Conservation (phyloP, 768 basidiomycete genomes). For the Naganishia onofrii region DNA sequence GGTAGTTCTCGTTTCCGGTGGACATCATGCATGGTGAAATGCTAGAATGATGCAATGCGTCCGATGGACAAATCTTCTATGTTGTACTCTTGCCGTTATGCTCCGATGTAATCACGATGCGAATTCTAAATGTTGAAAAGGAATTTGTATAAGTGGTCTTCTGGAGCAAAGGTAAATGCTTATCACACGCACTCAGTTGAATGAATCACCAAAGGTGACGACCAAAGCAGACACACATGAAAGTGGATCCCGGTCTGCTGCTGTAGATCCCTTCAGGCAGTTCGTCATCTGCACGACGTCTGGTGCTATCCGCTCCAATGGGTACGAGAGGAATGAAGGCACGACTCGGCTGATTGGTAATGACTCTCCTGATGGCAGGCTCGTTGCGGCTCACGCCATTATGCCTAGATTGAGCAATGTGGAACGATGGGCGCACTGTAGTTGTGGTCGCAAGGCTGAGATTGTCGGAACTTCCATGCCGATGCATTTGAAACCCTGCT, state of each 20-base stretch:
- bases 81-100: not conserved
- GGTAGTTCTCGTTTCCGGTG: constrained; percentile 32
- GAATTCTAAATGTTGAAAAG: not conserved
- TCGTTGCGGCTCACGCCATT: not conserved
- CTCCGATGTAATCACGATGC: not conserved
- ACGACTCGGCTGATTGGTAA: not conserved
- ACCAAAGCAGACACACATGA: constrained; percentile 15
- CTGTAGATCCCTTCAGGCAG: constrained; percentile 6
- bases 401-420: not conserved
- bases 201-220: constrained; percentile 4
- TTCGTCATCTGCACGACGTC: not conserved
- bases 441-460: constrained; percentile 19
- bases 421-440: constrained; percentile 8
- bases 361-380: not conserved
- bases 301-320: not conserved
- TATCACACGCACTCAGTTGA: not conserved
- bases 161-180: not conserved
- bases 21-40: constrained; percentile 33
- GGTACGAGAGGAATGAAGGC: constrained; percentile 3
- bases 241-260: too few species aligned
- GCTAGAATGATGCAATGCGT: not conserved
- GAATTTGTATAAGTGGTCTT: not conserved
- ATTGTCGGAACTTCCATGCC: constrained; percentile 4
- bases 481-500: not conserved
- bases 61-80: not conserved